Evolutionary conservation across 768 basidiomycete genomes (phyloP).

Genomic region (Chalciporus chontae): DNA sequence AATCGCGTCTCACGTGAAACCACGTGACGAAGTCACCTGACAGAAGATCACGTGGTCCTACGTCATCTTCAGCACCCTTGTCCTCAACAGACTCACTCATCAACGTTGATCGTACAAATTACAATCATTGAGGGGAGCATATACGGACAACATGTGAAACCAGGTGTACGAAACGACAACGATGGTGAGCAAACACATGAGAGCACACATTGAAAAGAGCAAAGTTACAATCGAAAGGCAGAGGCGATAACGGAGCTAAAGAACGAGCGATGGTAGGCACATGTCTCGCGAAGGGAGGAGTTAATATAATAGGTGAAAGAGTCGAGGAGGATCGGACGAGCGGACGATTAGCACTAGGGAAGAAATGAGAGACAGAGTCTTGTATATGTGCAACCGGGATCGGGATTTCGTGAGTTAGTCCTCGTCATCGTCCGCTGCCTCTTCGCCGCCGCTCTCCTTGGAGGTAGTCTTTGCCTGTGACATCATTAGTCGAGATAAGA

Average conservation of each 20-base stretch:
- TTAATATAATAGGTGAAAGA: constrained; percentile 20
- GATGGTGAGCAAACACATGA: constrained; percentile 23
- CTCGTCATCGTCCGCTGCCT: constrained; percentile 38
- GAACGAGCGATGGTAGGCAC: constrained; percentile 20
- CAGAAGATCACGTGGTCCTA: not conserved
- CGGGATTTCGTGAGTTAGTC: constrained; percentile 27
- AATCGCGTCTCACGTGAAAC: not conserved
- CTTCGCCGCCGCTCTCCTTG: constrained; percentile 39
- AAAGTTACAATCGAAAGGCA: constrained; percentile 15
- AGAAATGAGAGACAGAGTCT: constrained; percentile 10
- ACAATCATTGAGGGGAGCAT: constrained; percentile 30
- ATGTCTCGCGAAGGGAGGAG: constrained; percentile 25
- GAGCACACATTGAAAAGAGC: constrained; percentile 22
- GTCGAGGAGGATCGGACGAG: constrained; percentile 2
- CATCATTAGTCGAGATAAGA: not conserved
- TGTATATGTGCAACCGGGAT: constrained; percentile 15
- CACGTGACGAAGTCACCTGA: constrained; percentile 21
- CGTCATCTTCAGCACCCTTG: not conserved
- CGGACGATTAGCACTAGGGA: constrained; percentile 14
- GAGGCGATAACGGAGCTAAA: constrained; percentile 7
- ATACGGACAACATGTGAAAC: constrained; percentile 29
- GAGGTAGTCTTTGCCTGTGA: constrained; percentile 30
- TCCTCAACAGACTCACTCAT: not conserved
- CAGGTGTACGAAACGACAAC: constrained; percentile 18
- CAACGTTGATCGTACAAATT: constrained; percentile 21